Evolutionary conservation across 225 moss, liverwort and hornwort species (phyloP), one percentile per base, ranked within the genome.

Genomic region (Takakia lepidozioides): DNA sequence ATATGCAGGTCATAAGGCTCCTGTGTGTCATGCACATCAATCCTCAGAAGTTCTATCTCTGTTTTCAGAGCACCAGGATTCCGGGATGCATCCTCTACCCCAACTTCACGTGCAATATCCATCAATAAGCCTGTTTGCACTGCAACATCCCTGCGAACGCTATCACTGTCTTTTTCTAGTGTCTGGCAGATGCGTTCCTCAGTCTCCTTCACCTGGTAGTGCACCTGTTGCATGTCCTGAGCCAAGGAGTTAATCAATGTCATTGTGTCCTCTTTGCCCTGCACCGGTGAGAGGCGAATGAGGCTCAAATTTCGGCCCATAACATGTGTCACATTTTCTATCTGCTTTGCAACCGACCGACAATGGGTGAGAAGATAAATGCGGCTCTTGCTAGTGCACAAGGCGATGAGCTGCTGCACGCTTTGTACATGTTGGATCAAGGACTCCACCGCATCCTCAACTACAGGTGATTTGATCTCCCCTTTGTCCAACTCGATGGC

Each of bases 341-440:
- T 85, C 70, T 91, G 78, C 37, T 58, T 72, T 40, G 91, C 82
- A 19, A 98, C 85, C 42, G 71, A 68, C 34, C 91, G 79, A 48
- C 98, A 98, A 55, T 91, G 98, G 0, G 92, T 78, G 18, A 98
- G 85, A 54, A 98, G 65, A 57, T 83, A 91, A 25, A 87, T 91
- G 27, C 87, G 80, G 59, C 95, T 98, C 49, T 83, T 87, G 57
- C 69, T 74, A 0, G 87, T 91, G 66, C 95, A 90, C 41, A 76
- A 57, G 25, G 60, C 60, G 48, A 85, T 81, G 35, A 98, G 81
- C 68, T 82, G 75, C 49, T 81, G 85, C 2, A 70, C 83, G 56
- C 72, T 83, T 5, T 85, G 87, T 48, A 88, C 62, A 67, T 91
- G 83, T 20, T 66, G 68, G 27, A 62, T 59, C 41, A 91, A 54